Base-by-base conservation (phyloP, 371 early-diverging fungal genomes). In the Capniomyces stellatus region DNA sequence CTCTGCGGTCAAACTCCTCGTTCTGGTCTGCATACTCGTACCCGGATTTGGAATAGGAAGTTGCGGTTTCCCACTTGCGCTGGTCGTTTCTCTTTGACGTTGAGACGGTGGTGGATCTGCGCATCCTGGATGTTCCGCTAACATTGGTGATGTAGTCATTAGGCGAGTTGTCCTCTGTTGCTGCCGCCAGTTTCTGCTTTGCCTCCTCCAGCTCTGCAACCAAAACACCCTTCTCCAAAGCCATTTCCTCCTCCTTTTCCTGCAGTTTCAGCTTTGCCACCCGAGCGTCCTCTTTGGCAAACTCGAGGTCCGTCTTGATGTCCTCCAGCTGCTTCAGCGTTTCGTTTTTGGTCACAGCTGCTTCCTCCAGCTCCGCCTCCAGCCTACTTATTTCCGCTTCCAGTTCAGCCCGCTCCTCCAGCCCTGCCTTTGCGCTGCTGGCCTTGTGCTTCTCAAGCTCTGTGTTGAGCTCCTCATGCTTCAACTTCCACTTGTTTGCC, bases 391-490 rank as follows among this genome's bases (percentile, higher is more conserved):
- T 51, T 50, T 54, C 64, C n/a, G 22, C 27, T 10, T 48, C 56
- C 3, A 56, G 52, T 2, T 42, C 8, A 43, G 66, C 66, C 1
- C 64, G 53, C 30, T 60, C 54, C 2, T 44, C 46, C n/a, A 44
- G 50, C 22, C 58, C 56, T 4, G 42, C 19, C 27, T 39, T 64
- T 44, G 53, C 24, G 60, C 64, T 2, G 46, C 53, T 18, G 54
- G 57, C 40, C 64, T 58, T 57, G 59, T 71, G 63, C 61, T 75
- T 72, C 43, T 75, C 70, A 57, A 42, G 8, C 57, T 60, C 6
- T 58, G 52, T 21, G 63, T n/a, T 52, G 29, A 51, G 23, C 23
- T 51, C 62, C 51, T 58, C 58, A 41, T 63, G 49, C 50, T 60
- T 62, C 25, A 57, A 58, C 52, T 60, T 71, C 15, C 59, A 64